Evolutionary conservation across 2,329 filamentous ascomycete genomes (phyloP).

Genomic region (Xylaria sp.): DNA sequence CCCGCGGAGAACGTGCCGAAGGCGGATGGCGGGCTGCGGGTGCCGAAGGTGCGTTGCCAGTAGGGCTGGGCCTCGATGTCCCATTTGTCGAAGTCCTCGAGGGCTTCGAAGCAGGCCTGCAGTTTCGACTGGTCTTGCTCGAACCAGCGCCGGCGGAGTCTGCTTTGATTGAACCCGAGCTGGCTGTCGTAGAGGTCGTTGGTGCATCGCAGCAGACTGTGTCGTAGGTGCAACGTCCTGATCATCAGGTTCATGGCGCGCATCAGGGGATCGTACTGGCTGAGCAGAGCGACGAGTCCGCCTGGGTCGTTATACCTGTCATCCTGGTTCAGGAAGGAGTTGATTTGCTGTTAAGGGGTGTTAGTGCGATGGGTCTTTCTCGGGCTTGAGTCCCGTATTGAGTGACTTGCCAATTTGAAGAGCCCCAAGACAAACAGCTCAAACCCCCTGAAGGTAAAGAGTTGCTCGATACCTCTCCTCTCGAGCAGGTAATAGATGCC

Average conservation of each 20-base stretch:
- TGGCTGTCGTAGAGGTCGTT: background rate
- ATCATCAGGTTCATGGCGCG: conserved; percentile 18
- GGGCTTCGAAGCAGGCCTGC: conserved; percentile 10
- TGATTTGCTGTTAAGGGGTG: conserved; percentile 9
- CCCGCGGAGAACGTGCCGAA: conserved; percentile 9
- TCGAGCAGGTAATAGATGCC: conserved; percentile 20
- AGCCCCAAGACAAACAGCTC: conserved; percentile 17
- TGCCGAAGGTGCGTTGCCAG: conserved; percentile 13
- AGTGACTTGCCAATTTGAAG: conserved; percentile 16
- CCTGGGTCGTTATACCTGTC: conserved; percentile 17
- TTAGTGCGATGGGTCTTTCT: background rate
- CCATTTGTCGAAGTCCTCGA: conserved; percentile 17
- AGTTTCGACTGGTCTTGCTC: conserved; percentile 9
- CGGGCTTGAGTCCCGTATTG: background rate
- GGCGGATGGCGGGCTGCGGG: conserved; percentile 12
- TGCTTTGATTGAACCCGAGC: background rate
- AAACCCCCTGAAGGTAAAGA: conserved; percentile 15
- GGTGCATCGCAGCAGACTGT: conserved; percentile 8
- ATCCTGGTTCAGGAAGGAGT: conserved; percentile 16
- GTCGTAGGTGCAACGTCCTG: conserved; percentile 7
- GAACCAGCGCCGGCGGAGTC: background rate
- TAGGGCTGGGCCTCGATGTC: conserved; percentile 15
- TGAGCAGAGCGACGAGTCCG: conserved; percentile 9
- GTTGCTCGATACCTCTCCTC: conserved; percentile 17
- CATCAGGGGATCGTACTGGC: conserved; percentile 15